Conservation (phyloP, 345 rosid genomes). For the Psidium friedrichsthalianum region DNA sequence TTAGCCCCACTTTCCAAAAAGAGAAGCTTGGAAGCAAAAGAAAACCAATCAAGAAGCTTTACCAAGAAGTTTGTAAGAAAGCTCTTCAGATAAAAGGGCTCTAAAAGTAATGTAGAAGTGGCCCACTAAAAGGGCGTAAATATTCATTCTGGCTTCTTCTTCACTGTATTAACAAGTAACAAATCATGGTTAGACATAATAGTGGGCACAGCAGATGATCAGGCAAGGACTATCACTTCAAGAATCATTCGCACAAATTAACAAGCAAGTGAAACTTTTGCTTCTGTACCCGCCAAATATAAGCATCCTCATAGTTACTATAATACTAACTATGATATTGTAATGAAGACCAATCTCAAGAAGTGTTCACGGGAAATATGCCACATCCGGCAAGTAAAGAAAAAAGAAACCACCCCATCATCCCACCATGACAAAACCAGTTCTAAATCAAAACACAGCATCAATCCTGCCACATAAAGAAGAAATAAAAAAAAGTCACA, state of each 20-base stretch:
- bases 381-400: no score
- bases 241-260: not conserved
- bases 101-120: slow-evolving; percentile 68
- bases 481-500: not conserved
- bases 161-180: slow-evolving; percentile 24
- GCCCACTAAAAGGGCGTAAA: slow-evolving; percentile 35
- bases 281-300: not conserved
- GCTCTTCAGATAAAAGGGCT: slow-evolving; percentile 71
- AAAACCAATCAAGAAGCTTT: not conserved
- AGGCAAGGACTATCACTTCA: not conserved
- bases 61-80: slow-evolving; percentile 74
- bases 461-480: not conserved
- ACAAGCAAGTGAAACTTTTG: not conserved
- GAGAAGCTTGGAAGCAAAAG: not conserved
- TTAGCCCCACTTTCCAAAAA: not conserved
- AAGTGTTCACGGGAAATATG: not conserved
- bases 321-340: not conserved
- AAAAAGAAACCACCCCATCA: not conserved
- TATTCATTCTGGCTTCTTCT: slow-evolving; percentile 83
- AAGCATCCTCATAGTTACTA: not conserved
- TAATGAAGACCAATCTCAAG: not conserved
- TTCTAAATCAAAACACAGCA: not conserved
- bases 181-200: not conserved
- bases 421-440: not conserved
- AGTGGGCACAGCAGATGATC: no score